A percentile compares a stretch with the other conserved stretches of the same genome.
phyloP scores from a whole-genome alignment of 2,329 filamentous ascomycete genomes.

The Neofusicoccum sp. region DNA sequence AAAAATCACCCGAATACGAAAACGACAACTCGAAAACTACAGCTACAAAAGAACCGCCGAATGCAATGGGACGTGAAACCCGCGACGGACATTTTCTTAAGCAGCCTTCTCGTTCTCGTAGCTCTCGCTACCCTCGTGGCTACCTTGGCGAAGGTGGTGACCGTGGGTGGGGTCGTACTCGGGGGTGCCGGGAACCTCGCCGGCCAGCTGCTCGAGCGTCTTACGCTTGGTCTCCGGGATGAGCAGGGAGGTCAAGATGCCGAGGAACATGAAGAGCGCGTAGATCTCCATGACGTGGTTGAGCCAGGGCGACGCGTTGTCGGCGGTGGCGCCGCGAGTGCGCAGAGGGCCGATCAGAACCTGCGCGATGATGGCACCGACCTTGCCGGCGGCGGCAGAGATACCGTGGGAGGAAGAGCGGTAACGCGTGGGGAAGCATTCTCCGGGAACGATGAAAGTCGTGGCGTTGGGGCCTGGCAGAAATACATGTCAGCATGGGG shows the following conservation, averaged over 20 bases:
- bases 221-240: constrained; percentile 76
- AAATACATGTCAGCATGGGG: not conserved
- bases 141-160: not conserved
- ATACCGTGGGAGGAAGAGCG: constrained; percentile 52
- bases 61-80: not conserved
- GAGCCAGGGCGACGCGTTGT: constrained; percentile 64
- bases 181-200: constrained; percentile 63
- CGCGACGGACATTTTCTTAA: not conserved
- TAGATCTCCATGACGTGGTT: constrained; percentile 77
- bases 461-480: constrained; percentile 48
- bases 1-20: not conserved
- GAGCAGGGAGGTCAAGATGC: constrained; percentile 68
- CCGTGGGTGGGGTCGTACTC: constrained; percentile 43
- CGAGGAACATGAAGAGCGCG: constrained; percentile 77
- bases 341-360: constrained; percentile 53
- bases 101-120: constrained; percentile 18
- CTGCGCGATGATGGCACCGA: constrained; percentile 54
- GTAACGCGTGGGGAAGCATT: constrained; percentile 55
- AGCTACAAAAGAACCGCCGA: not conserved
- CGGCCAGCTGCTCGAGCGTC: constrained; percentile 71
- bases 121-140: not conserved
- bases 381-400: constrained; percentile 51
- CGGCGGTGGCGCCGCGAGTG: constrained; percentile 56
- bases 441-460: constrained; percentile 56
- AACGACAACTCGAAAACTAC: not conserved